A percentile compares a stretch with the other conserved stretches of the same genome.
These are phyloP conservation scores for Ceratobasidium sp. DNA, from an alignment of 1,284 basidiomycete genomes.

Conservation along the genomic window DNA sequence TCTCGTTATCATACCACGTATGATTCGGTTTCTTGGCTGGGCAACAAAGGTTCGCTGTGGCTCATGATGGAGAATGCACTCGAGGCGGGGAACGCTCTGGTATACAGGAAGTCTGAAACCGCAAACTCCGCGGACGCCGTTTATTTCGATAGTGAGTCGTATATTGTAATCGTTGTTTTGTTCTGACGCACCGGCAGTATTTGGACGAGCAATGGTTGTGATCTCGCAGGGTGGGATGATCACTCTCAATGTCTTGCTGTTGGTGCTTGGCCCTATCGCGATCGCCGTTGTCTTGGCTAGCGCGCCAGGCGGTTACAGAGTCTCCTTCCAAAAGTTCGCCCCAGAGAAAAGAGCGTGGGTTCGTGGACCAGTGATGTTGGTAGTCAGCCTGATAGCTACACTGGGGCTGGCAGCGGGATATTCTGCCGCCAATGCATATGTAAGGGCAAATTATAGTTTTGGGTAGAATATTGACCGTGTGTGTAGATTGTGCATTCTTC, in stretches of 20 bases:
- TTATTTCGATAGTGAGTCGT: slow-evolving; percentile 73
- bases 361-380: slow-evolving; percentile 28
- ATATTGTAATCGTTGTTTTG: background rate
- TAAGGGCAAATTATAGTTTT: background rate
- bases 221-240: slow-evolving; percentile 62
- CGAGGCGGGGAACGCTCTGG: slow-evolving; percentile 61
- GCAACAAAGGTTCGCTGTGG: slow-evolving; percentile 65
- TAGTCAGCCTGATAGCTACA: background rate
- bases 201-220: slow-evolving; percentile 62
- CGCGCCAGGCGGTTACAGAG: slow-evolving; percentile 42
- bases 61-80: slow-evolving; percentile 72
- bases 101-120: slow-evolving; percentile 50
- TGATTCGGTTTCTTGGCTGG: slow-evolving; percentile 64
- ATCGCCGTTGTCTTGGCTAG: slow-evolving; percentile 56
- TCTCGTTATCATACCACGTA: slow-evolving; percentile 68
- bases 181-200: slow-evolving; percentile 56
- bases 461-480: background rate
- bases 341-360: slow-evolving; percentile 16
- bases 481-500: slow-evolving; percentile 42
- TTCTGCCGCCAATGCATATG: slow-evolving; percentile 34
- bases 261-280: slow-evolving; percentile 67
- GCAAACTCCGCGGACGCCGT: slow-evolving; percentile 53
- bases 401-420: slow-evolving; percentile 19
- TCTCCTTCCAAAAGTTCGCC: background rate
- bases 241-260: slow-evolving; percentile 63